Conservation (phyloP, 306 rosid species). For the Citrullus colocynthis region DNA sequence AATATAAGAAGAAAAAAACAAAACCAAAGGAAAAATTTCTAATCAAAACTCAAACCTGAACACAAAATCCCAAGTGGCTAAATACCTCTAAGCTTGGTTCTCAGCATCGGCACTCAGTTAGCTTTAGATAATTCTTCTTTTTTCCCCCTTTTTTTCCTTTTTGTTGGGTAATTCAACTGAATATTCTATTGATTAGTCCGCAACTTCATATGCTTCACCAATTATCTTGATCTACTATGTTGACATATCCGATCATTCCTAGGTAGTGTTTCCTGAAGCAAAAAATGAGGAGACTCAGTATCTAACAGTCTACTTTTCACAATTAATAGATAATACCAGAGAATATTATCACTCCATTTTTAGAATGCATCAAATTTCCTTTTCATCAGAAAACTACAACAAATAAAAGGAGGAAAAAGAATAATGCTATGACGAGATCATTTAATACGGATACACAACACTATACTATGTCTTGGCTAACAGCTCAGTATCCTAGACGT, state of each 20-base stretch:
- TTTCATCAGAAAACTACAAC: not conserved
- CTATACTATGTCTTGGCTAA: not conserved
- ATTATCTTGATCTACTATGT: constrained; percentile 11
- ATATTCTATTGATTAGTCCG: constrained; percentile 8
- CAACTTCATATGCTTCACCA: constrained; percentile 9
- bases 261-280: constrained; percentile 9
- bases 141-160: not conserved
- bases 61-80: constrained; percentile 65
- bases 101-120: constrained; percentile 40
- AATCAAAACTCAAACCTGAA: constrained; percentile 42
- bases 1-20: constrained; percentile 26
- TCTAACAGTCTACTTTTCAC: not conserved
- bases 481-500: not conserved
- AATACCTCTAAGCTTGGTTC: constrained; percentile 59
- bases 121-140: constrained; percentile 5
- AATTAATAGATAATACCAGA: not conserved
- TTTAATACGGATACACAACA: not conserved
- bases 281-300: not conserved
- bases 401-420: not conserved
- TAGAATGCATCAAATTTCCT: not conserved
- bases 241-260: constrained; percentile 8
- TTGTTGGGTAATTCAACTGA: constrained; percentile 3
- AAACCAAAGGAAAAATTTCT: constrained; percentile 36
- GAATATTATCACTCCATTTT: not conserved
- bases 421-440: not conserved